Evolutionary conservation across 2,329 filamentous ascomycete species (phyloP).

Genomic region (Pseudocercospora musae): DNA sequence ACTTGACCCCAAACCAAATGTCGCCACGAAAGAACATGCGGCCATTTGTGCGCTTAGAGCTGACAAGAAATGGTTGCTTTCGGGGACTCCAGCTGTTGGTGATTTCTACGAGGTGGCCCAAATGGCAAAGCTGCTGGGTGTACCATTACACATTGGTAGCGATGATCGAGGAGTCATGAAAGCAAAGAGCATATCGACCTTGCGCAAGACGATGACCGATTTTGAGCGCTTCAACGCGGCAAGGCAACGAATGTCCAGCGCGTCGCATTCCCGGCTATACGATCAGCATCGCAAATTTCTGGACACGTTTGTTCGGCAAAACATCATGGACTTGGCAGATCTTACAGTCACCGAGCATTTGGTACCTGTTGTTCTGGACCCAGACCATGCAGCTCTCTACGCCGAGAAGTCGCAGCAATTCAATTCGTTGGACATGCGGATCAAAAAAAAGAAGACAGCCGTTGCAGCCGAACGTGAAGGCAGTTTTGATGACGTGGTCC

Average conservation of each 20-base stretch:
- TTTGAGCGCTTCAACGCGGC: conserved; percentile 57
- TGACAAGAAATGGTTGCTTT: conserved; percentile 59
- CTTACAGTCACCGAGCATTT: conserved; percentile 47
- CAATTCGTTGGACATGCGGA: conserved; percentile 50
- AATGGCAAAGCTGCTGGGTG: conserved; percentile 55
- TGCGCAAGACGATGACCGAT: conserved; percentile 45
- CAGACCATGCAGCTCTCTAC: conserved; percentile 53
- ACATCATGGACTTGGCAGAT: conserved; percentile 36
- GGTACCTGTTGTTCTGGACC: conserved; percentile 42
- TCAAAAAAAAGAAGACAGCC: conserved; percentile 38
- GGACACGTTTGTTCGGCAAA: conserved; percentile 50
- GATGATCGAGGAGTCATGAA: conserved; percentile 45
- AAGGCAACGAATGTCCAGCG: conserved; percentile 47
- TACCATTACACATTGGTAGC: conserved; percentile 55
- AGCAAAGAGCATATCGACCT: conserved; percentile 44
- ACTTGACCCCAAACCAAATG: conserved; percentile 34
- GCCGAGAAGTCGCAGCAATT: conserved; percentile 55
- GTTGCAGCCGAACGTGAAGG: conserved; percentile 37
- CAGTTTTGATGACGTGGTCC: conserved; percentile 47
- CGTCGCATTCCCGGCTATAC: conserved; percentile 53
- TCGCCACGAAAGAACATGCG: conserved; percentile 35
- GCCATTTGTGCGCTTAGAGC: conserved; percentile 46
- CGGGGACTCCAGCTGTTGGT: conserved; percentile 58
- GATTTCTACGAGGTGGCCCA: conserved; percentile 59
- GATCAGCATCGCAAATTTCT: conserved; percentile 55